Evolutionary conservation across 306 rosid genomes (phyloP), one percentile per base, ranked within the genome.

Genomic region (Clitoria ternatea): DNA sequence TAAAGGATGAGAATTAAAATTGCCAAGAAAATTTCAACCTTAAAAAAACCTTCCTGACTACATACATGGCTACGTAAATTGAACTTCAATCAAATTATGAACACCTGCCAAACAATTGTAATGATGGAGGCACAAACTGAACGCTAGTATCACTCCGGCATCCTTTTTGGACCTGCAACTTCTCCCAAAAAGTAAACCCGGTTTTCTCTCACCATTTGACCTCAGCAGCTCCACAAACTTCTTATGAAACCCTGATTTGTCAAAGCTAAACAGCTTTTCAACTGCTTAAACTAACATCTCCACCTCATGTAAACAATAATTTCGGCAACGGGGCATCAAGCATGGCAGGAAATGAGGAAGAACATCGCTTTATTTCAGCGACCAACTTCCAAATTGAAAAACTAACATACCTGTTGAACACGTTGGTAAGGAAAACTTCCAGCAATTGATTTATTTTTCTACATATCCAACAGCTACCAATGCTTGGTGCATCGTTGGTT

Each of bases 341-440:
- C 13, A 18, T 49, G 1, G 14, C 30, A 49, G 42, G 10, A 27
- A 56, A 32, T 15, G 62, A 6, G 19, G 11, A 29, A 27, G 13
- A 27, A 56, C 4, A 12, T 23, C 3, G n/a, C 7, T 26, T 32
- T 23, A 49, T 49, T 35, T 11, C 12, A 17, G 17, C 14, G 47
- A 10, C 37, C 49, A 37, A 49, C 18, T 39, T 29, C 4, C 2
- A 39, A 30, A 30, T 30, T 75, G 17, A 75, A 14, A 40, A 74
- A 74, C 27, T 15, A 8, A 40, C 40, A 29, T n/a, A 75, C 73
- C 74, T 64, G 73, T 22, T 43, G 40, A 42, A 42, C 60, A 66
- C 4, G 47, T n/a, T 52, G 44, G 20, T 62, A 18, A 13, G 17
- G 68, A 43, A 32, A 9, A 54, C 32, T 15, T 32, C 29, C 15